A percentile compares a stretch with the other conserved stretches of the same genome.
Evolutionary conservation across 345 rosid genomes (phyloP).

Genomic region (Clausena lansium): DNA sequence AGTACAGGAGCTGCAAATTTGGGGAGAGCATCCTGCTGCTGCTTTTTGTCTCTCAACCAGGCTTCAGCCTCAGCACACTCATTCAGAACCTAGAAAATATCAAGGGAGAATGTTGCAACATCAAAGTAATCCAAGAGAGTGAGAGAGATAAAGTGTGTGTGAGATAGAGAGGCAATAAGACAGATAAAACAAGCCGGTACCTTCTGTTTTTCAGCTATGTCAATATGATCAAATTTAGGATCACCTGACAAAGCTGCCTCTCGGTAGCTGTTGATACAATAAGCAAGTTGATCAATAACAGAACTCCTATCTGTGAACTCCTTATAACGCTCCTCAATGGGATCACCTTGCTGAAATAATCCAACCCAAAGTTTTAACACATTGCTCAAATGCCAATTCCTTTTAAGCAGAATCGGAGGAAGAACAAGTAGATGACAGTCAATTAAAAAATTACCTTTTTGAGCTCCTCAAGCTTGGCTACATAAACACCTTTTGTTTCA

Average conservation of each 20-base stretch:
- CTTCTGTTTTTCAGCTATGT: slow-evolving; percentile 82
- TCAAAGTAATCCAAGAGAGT: not conserved
- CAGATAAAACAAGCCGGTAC: slow-evolving; percentile 27
- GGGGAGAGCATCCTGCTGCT: slow-evolving; percentile 84
- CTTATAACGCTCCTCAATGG: slow-evolving; percentile 78
- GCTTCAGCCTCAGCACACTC: slow-evolving; percentile 90
- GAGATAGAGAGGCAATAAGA: not conserved
- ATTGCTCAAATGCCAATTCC: not conserved
- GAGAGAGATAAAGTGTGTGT: too few relatives aligned
- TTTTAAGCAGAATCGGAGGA: not conserved
- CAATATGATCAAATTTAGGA: slow-evolving; percentile 94
- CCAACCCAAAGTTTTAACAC: not conserved
- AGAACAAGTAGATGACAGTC: not conserved
- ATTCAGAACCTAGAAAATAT: slow-evolving; percentile 55
- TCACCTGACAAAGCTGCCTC: slow-evolving; percentile 83
- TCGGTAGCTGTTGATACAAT: slow-evolving; percentile 81
- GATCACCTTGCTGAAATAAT: slow-evolving; percentile 77
- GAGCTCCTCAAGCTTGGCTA: slow-evolving; percentile 93
- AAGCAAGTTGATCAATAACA: slow-evolving; percentile 64
- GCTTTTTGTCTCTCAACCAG: slow-evolving; percentile 80
- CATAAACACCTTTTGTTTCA: slow-evolving; percentile 94
- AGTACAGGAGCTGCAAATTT: slow-evolving; percentile 66
- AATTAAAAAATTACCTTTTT: slow-evolving; percentile 57
- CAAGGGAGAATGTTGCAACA: not conserved
- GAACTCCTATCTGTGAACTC: slow-evolving; percentile 71